Evolutionary conservation across 2,329 filamentous ascomycete species (phyloP).

Genomic region (Karstenula rhodostoma): DNA sequence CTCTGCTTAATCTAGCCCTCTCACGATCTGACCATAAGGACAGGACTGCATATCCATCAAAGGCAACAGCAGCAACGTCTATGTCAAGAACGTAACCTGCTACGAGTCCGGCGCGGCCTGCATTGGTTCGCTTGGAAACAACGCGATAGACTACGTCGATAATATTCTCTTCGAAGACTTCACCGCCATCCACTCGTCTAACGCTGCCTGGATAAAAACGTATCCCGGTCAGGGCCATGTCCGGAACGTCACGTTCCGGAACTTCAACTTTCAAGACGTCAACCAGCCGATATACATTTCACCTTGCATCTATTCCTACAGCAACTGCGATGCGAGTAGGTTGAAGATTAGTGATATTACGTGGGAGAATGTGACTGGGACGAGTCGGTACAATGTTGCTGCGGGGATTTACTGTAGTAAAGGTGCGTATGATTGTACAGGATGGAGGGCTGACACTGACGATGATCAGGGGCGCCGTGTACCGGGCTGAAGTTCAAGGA

Average conservation of each 20-base stretch:
- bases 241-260: slow-evolving; percentile 55
- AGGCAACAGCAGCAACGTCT: slow-evolving; percentile 65
- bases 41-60: slow-evolving; percentile 70
- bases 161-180: slow-evolving; percentile 54
- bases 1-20: slow-evolving; percentile 21
- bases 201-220: slow-evolving; percentile 42
- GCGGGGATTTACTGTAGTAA: slow-evolving; percentile 53
- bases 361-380: slow-evolving; percentile 61
- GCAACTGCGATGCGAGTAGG: slow-evolving; percentile 30
- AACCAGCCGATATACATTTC: slow-evolving; percentile 61
- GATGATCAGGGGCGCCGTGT: slow-evolving; percentile 47
- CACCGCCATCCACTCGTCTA: slow-evolving; percentile 34
- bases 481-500: slow-evolving; percentile 56
- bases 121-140: slow-evolving; percentile 67
- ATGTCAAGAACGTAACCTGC: slow-evolving; percentile 68
- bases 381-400: slow-evolving; percentile 59
- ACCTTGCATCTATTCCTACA: slow-evolving; percentile 54
- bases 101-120: slow-evolving; percentile 66
- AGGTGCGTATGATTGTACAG: slow-evolving; percentile 8
- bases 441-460: not conserved
- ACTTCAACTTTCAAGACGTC: slow-evolving; percentile 47
- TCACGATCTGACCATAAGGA: slow-evolving; percentile 18
- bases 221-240: slow-evolving; percentile 53
- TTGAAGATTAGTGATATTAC: slow-evolving; percentile 56
- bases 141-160: slow-evolving; percentile 63